phyloP scores from a whole-genome alignment of 805 yeast species.

The Candida ponderosae region DNA sequence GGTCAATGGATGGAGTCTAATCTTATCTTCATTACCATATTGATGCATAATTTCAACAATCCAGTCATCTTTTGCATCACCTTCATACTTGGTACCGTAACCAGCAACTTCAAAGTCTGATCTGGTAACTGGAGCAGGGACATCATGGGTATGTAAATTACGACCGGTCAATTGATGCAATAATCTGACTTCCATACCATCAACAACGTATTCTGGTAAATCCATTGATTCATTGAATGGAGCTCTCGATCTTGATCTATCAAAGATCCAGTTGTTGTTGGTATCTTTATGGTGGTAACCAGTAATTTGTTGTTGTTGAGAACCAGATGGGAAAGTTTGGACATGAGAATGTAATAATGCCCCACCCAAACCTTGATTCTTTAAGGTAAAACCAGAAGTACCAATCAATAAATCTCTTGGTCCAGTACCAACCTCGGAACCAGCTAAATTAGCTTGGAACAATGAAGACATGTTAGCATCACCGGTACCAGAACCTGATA shows the following conservation, averaged over 20 bases:
- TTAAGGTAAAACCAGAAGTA: slow-evolving; percentile 34
- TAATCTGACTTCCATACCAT: slow-evolving; percentile 57
- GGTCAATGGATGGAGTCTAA: slow-evolving; percentile 68
- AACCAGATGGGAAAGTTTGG: slow-evolving; percentile 69
- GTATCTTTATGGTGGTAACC: slow-evolving; percentile 70
- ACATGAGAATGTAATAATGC: slow-evolving; percentile 70
- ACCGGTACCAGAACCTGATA: slow-evolving; percentile 75
- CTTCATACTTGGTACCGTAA: slow-evolving; percentile 57
- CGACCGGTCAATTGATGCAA: slow-evolving; percentile 54
- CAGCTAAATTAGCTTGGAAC: slow-evolving; percentile 70
- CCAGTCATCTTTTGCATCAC: slow-evolving; percentile 77
- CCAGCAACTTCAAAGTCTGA: slow-evolving; percentile 59
- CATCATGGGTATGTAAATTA: slow-evolving; percentile 66
- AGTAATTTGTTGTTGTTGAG: slow-evolving; percentile 71
- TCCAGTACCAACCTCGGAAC: slow-evolving; percentile 54
- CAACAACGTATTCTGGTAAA: slow-evolving; percentile 27
- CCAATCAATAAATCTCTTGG: slow-evolving; percentile 63
- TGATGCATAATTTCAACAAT: slow-evolving; percentile 60
- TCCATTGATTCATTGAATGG: slow-evolving; percentile 26
- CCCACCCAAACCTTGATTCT: slow-evolving; percentile 69
- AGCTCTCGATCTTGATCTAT: slow-evolving; percentile 35
- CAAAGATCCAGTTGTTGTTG: slow-evolving; percentile 64
- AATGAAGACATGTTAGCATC: slow-evolving; percentile 72
- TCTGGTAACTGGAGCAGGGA: slow-evolving; percentile 54
- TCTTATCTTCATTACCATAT: slow-evolving; percentile 42